Evolutionary conservation across 2,329 filamentous ascomycete genomes (phyloP), one percentile per base, ranked within the genome.

Genomic region (Ophiostoma novo-ulmi): DNA sequence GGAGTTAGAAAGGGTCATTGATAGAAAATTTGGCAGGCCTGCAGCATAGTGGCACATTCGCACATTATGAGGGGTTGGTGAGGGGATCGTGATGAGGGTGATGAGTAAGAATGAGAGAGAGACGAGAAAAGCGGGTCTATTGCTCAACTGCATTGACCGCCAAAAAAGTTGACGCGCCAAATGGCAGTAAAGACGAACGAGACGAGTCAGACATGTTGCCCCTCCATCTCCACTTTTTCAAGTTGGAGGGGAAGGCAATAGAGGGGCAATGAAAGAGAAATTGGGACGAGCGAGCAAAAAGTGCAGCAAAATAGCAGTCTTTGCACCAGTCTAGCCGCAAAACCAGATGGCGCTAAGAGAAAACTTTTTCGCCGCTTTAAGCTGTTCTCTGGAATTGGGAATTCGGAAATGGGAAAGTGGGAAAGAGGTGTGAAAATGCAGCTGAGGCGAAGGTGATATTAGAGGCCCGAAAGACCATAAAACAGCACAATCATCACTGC

Each of bases 271-370:
- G 22, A 66, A 70, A 74, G 70, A 31, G 61, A 74, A 70, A 73
- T 67, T 48, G 67, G 67, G 44, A 67, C 31, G 31, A 31, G 31
- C 31, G 31, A 31, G 31, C 31, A 41, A 55, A 36, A n/a, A 36
- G 22, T 31, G 31, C 31, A 31, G n/a, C 6, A 38, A 36, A 38
- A 64, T 20, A 48, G 44, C 52, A 11, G n/a, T 13, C n/a, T 22
- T 17, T n/a, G 7, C 52, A 58, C 63, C 63, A 39, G 36, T 22
- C 13, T 39, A 36, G 36, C 17, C 63, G 73, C 71, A 75, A 68
- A 41, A n/a, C 39, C 73, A 75, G 75, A 75, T 71, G 41, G 71
- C 70, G 66, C 73, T 70, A 75, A 73, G 63, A 65, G 13, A 74
- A 73, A 74, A 69, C 69, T 68, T 72, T 71, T 72, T 58, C 52